phyloP scores from a whole-genome alignment of 495 filamentous ascomycete species.

The Neurospora intermedia region DNA sequence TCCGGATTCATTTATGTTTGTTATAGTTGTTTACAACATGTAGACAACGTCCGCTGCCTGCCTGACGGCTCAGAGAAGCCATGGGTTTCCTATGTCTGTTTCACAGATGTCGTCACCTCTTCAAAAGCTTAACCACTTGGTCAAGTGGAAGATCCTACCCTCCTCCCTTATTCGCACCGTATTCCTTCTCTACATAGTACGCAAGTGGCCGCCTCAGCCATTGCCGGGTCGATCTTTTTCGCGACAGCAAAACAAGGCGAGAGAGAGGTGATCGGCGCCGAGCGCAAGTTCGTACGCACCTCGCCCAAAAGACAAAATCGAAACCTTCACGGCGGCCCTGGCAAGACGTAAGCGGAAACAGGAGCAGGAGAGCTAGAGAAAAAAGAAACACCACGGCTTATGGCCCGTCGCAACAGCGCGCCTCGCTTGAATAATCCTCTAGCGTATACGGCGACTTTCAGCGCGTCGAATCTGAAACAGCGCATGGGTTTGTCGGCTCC shows the following conservation, averaged over 20 bases:
- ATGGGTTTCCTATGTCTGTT: background rate
- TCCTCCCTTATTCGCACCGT: conserved; percentile 5
- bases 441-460: conserved; percentile 20
- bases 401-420: conserved; percentile 15
- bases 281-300: conserved; percentile 8
- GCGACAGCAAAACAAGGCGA: conserved; percentile 12
- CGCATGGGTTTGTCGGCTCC: conserved; percentile 10
- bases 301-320: conserved; percentile 11
- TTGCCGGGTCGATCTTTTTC: conserved; percentile 12
- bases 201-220: conserved; percentile 6
- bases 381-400: conserved; percentile 13
- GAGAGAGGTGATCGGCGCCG: conserved; percentile 2
- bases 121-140: background rate
- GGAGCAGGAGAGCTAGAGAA: background rate
- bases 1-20: background rate
- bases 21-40: background rate
- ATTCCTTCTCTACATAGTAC: conserved; percentile 2
- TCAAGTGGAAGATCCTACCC: conserved; percentile 7
- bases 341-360: background rate
- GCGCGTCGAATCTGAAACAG: conserved; percentile 14
- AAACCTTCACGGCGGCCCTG: background rate
- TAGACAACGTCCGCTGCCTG: background rate
- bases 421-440: conserved; percentile 6
- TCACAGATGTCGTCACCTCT: background rate
- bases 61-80: background rate